Percentiles rank a stretch among this genome's conserved stretches.
Conservation (phyloP, 441 rosid species). For the Gossypium lobatum region DNA sequence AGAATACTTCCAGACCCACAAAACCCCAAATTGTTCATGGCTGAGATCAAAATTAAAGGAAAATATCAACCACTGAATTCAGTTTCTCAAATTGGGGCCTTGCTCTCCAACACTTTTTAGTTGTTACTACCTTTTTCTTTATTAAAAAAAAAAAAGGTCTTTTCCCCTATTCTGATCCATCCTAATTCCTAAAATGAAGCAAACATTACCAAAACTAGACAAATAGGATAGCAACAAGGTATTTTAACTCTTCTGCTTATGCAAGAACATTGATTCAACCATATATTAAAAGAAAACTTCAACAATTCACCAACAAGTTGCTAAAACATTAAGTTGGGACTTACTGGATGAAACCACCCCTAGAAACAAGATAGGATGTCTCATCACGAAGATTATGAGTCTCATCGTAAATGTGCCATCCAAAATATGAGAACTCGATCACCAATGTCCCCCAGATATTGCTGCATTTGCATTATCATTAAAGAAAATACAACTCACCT, state of each 20-base stretch:
- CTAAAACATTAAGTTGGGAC: conserved; percentile 13
- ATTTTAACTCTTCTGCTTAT: background rate
- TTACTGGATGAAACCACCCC: conserved; percentile 79
- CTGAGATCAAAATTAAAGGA: background rate
- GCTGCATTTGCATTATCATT: conserved; percentile 31
- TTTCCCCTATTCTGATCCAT: background rate
- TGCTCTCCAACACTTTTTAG: no score
- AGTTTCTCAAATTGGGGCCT: background rate
- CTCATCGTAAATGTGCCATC: conserved; percentile 72
- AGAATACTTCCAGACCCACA: background rate
- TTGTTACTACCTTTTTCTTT: no score
- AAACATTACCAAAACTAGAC: background rate
- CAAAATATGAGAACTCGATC: conserved; percentile 79
- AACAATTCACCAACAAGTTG: background rate
- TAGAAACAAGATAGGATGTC: conserved; percentile 73
- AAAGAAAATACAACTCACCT: background rate
- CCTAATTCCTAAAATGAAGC: background rate
- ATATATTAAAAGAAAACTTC: background rate
- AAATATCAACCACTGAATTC: background rate
- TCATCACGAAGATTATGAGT: conserved; percentile 66
- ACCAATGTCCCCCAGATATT: conserved; percentile 66
- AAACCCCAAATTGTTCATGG: background rate
- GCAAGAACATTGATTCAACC: background rate
- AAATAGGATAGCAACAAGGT: background rate
- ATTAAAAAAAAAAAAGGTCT: no score